These are phyloP conservation scores for Cinnamomum micranthum DNA, from an alignment of 164 flowering plant genomes.

Conservation along the genomic window DNA sequence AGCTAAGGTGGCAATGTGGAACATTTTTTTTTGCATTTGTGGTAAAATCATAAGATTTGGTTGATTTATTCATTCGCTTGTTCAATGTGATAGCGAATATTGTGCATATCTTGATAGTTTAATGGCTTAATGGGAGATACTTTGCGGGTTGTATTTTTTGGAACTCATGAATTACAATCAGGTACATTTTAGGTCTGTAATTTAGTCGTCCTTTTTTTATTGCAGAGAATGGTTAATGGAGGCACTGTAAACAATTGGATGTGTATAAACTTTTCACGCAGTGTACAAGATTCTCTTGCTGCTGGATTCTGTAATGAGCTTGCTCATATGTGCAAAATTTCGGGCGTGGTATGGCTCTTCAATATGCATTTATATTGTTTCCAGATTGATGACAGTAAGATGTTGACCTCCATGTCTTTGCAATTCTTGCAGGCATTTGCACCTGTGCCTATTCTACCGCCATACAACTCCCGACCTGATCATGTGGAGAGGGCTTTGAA, in stretches of 20 bases:
- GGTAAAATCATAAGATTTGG: too few species aligned
- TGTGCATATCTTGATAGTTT: too few species aligned
- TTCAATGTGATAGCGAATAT: too few species aligned
- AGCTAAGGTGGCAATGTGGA: too few species aligned
- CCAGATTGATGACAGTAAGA: background rate
- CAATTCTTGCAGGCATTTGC: constrained; percentile 27
- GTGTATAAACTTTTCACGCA: constrained; percentile 77
- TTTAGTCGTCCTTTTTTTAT: too few species aligned
- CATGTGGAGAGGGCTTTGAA: constrained; percentile 68
- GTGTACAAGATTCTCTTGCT: constrained; percentile 70
- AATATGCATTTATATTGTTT: background rate
- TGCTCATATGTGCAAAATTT: constrained; percentile 71
- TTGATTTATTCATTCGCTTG: too few species aligned
- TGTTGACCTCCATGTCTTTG: background rate
- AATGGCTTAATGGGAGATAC: too few species aligned
- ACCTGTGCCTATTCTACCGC: too few species aligned
- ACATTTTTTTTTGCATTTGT: too few species aligned
- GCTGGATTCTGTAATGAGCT: constrained; percentile 72
- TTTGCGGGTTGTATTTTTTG: too few species aligned
- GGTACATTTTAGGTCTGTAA: too few species aligned
- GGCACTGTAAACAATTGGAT: constrained; percentile 83
- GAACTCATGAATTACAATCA: too few species aligned
- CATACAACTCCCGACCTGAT: constrained; percentile 47
- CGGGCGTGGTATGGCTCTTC: constrained; percentile 74
- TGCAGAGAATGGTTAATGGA: constrained; percentile 40